These are phyloP conservation scores for Epichloe baconii DNA, from an alignment of 2,329 filamentous ascomycete genomes.

Conservation along the genomic window DNA sequence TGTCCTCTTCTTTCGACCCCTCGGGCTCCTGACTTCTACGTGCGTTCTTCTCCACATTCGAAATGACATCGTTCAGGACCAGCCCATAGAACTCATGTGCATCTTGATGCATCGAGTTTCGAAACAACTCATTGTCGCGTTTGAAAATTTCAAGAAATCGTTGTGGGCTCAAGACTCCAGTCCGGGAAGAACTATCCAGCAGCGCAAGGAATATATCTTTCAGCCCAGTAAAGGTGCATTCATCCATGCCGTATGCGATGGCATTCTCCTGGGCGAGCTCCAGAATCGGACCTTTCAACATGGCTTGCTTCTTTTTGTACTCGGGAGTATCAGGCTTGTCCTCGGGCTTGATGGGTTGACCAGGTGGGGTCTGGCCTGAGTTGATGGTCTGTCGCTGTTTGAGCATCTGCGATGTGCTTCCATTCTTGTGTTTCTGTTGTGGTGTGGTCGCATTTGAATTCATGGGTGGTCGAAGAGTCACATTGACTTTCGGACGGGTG, in stretches of 20 bases:
- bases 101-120: constrained; percentile 94
- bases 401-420: constrained; percentile 41
- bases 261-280: constrained; percentile 74
- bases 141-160: constrained; percentile 90
- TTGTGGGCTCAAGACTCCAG: constrained; percentile 82
- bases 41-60: constrained; percentile 83
- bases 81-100: constrained; percentile 95
- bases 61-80: constrained; percentile 88
- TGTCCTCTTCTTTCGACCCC: constrained; percentile 26
- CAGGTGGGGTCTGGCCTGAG: constrained; percentile 39
- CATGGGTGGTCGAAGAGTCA: constrained; percentile 46
- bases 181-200: constrained; percentile 66
- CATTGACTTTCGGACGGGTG: constrained; percentile 38
- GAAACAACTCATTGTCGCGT: constrained; percentile 93
- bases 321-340: constrained; percentile 92
- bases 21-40: constrained; percentile 44
- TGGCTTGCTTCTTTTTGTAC: constrained; percentile 93
- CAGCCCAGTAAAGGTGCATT: constrained; percentile 85
- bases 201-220: constrained; percentile 94
- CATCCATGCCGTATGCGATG: constrained; percentile 76
- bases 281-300: constrained; percentile 75
- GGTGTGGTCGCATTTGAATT: constrained; percentile 29
- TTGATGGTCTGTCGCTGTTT: constrained; percentile 43
- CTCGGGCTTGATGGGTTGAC: constrained; percentile 56
- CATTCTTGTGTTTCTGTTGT: constrained; percentile 36